phyloP scores from a whole-genome alignment of 129 eudicot species.

The Helichrysum umbraculigerum region DNA sequence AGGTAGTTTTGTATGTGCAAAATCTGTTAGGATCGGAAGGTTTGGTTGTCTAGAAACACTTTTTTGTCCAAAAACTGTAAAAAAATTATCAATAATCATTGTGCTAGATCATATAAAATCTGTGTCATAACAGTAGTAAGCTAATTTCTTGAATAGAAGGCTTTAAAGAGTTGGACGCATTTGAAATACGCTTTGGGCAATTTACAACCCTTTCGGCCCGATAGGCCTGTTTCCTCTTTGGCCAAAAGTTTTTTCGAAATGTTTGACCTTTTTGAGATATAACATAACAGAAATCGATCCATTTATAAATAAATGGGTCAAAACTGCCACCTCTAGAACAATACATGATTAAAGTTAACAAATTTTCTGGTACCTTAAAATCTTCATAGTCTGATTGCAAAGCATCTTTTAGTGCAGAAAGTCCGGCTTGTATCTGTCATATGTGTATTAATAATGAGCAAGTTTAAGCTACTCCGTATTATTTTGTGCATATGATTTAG shows the following conservation, averaged over 20 bases:
- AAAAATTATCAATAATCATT: background rate
- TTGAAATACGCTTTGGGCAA: background rate
- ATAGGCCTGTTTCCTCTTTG: background rate
- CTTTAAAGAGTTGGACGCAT: background rate
- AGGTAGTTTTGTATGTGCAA: background rate
- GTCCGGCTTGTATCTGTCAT: constrained; percentile 81
- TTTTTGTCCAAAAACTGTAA: background rate
- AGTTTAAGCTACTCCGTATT: background rate
- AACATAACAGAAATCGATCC: constrained; percentile 7
- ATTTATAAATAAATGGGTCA: too few species aligned
- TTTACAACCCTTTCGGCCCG: background rate
- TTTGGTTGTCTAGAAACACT: background rate
- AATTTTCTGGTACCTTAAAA: constrained; percentile 57
- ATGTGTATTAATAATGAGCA: constrained; percentile 17
- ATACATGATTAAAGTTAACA: background rate
- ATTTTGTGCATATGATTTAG: background rate
- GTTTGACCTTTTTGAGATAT: background rate
- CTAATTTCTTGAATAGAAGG: background rate
- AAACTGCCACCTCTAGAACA: background rate
- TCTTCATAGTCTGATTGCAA: constrained; percentile 82
- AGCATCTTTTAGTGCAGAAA: constrained; percentile 92
- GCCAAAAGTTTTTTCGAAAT: background rate
- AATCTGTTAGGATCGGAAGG: background rate
- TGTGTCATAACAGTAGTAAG: background rate
- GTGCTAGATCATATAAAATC: background rate